phyloP scores from a whole-genome alignment of 371 early-diverging fungal genomes.

The Mortierella sp. region DNA sequence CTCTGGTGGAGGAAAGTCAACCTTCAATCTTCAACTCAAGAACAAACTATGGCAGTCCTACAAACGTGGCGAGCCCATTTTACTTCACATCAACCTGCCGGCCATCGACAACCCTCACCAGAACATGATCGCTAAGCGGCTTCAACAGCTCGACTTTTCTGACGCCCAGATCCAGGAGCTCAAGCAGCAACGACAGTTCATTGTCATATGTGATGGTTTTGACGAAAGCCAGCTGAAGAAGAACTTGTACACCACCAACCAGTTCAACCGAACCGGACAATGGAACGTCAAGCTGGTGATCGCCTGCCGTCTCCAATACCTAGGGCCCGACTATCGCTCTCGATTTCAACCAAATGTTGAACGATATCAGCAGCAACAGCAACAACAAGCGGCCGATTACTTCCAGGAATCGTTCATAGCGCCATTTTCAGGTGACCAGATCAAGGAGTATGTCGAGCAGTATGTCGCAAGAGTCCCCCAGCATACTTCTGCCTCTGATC shows the following conservation, averaged over 20 bases:
- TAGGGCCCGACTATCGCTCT: not conserved
- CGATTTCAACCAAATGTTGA: not conserved
- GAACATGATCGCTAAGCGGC: constrained; percentile 4
- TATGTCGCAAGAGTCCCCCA: not conserved
- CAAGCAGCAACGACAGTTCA: not conserved
- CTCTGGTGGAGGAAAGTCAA: constrained; percentile 24
- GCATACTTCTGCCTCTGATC: too few relatives aligned
- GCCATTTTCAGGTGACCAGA: not conserved
- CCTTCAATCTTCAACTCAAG: constrained; percentile 4
- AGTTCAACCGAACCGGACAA: constrained; percentile 3
- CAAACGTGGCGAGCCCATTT: not conserved
- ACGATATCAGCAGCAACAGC: not conserved
- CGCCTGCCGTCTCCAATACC: not conserved
- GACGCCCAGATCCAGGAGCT: constrained; percentile 14
- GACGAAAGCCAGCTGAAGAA: constrained; percentile 11
- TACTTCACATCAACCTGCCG: constrained; percentile 9
- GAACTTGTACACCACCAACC: constrained; percentile 12
- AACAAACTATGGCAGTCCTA: constrained; percentile 1
- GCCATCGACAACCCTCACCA: not conserved
- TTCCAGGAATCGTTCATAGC: not conserved
- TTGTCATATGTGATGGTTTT: constrained; percentile 18
- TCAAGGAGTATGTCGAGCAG: not conserved
- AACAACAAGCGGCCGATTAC: not conserved
- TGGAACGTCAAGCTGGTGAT: constrained; percentile 5
- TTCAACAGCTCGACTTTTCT: not conserved